Evolutionary conservation across 768 basidiomycete genomes (phyloP), one percentile per base, ranked within the genome.

Genomic region (Tylopilus rubrobrunneus): DNA sequence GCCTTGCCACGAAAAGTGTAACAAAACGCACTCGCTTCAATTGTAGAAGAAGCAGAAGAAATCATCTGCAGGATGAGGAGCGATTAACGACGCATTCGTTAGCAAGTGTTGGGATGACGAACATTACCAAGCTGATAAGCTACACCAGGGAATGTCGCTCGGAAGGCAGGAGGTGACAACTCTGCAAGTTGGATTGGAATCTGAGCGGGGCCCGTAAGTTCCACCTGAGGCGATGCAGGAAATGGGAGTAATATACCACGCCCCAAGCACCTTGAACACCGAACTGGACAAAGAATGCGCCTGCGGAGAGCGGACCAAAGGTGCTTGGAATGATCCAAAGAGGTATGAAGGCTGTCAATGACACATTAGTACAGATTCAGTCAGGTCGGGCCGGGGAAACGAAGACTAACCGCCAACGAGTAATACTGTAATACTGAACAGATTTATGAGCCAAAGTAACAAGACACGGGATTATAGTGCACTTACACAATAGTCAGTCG

Each of bases 241-340:
- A 25, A 9, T 6, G 11, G 3, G 2, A 21, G 29, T 21, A 12
- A 76, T 86, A 61, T 65, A 90, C 87, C 7, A 91, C 84, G 67
- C 89, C 90, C 89, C 89, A 92, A 31, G 90, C 92, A 4, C 91
- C 92, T 65, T 96, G 92, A 2, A 95, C 89, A 48, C 89, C 89
- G 57, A 90, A 82, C 62, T 94, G 91, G 31, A 92, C 72, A 60
- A 80, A 91, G 72, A 96, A 96, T 7, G 91, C 92, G 4, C 90
- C 92, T 0, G 89, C 90, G 0, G 89, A 60, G 7, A 96, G 83
- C 1, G 74, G 77, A 15, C 78, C 66, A 70, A 94, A 94, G 1
- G 73, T 67, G 10, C 67, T 67, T 6, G 93, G 93, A 3, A 96
- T 53, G 55, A 92, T 89, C 93, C 92, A 95, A 1, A 94, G 73